Base-by-base conservation (phyloP, 106 monocot species). In the Dioscorea alata region DNA sequence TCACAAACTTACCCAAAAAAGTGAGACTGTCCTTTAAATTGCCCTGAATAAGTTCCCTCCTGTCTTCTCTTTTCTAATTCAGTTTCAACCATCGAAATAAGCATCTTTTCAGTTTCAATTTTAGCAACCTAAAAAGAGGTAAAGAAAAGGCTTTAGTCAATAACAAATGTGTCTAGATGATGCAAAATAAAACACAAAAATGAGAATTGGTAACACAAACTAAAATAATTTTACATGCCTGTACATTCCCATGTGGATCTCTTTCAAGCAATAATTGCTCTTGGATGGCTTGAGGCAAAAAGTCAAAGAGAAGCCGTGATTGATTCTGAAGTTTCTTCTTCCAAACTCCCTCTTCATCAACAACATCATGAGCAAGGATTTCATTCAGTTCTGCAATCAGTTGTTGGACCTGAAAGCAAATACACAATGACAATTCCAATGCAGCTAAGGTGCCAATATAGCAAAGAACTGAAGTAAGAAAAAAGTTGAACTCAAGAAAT, bases 221-320 rank as follows among this genome's bases (percentile, higher is more conserved):
- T 19, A 54, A 54, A 54, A 13, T 16, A 0, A 54, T 19, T 19
- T 54, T 54, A 17, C 18, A 19, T 71, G 83, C 96, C 89, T 96
- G 96, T 42, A 96, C 96, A 75, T 96, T 96, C 48, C 96, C 96
- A 76, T 92, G 96, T 14, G 96, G 96, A 72, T 96, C 96, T 80
- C 96, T 96, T 77, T 96, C 91, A 73, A 96, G 71, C 50, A 96
- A 21, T 49, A 96, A 76, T 50, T 96, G 96, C 52, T 96, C 96
- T 72, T 96, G 96, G 58, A 96, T 96, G 63, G 92, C 77, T 66
- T 89, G 79, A 14, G 96, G 96, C 22, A 96, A 74, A 67, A 96
- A 84, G 19, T 96, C 92, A 74, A 96, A 96, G 18, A 96, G 80
- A 62, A 61, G 14, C 59, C 50, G 62, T 16, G 88, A 96, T 67